These are phyloP conservation scores for Xylaria bambusicola DNA, from an alignment of 495 filamentous ascomycete genomes.

Conservation along the genomic window DNA sequence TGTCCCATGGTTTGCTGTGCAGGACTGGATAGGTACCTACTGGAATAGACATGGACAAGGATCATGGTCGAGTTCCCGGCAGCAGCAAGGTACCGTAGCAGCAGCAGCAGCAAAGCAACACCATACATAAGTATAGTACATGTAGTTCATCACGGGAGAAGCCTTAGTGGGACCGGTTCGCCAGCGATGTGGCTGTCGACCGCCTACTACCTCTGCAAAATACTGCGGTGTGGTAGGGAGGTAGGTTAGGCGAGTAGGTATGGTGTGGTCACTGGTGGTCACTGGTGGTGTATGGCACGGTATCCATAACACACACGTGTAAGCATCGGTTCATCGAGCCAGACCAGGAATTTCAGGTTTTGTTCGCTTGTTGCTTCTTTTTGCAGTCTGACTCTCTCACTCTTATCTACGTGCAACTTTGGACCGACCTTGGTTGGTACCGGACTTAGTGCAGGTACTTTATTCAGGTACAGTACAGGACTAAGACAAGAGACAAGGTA, in stretches of 20 bases:
- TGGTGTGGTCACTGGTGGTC: too few relatives aligned
- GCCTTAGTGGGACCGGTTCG: background rate
- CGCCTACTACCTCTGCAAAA: too few relatives aligned
- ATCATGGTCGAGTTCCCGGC: background rate
- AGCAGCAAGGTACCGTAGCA: background rate
- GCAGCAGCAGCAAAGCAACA: background rate
- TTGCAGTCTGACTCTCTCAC: background rate
- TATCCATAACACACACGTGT: too few relatives aligned
- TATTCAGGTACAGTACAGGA: too few relatives aligned
- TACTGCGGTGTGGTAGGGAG: too few relatives aligned
- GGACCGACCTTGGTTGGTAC: too few relatives aligned
- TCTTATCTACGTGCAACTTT: background rate
- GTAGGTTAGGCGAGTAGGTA: too few relatives aligned
- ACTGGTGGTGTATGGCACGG: too few relatives aligned
- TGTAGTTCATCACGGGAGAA: background rate
- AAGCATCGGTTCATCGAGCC: too few relatives aligned
- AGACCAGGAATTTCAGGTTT: background rate
- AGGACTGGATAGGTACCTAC: background rate
- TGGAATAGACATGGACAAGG: background rate
- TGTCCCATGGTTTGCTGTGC: background rate
- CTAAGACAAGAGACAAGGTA: too few relatives aligned
- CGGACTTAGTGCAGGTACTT: too few relatives aligned
- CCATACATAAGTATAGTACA: too few relatives aligned
- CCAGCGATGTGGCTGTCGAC: background rate
- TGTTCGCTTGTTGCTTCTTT: background rate